phyloP scores from a whole-genome alignment of 202 grass and related monocot species.

The Eragrostis tef region DNA sequence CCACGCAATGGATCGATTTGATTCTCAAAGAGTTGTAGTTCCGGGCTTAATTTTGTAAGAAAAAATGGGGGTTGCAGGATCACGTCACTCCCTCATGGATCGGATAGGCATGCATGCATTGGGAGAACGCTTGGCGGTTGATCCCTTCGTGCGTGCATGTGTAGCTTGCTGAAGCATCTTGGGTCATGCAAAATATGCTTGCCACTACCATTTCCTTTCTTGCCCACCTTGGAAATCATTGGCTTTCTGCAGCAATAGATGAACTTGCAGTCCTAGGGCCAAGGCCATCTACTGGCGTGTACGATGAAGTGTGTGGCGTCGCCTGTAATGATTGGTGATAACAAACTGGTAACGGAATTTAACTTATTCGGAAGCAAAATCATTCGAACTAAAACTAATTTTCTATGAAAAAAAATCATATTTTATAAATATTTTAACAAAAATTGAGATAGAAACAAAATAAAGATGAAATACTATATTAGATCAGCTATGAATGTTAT shows the following conservation, averaged over 20 bases:
- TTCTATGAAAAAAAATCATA: too few relatives aligned
- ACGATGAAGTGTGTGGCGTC: constrained; percentile 1
- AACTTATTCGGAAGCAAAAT: not conserved
- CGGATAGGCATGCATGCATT: not conserved
- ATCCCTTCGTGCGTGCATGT: not conserved
- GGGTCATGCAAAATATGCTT: constrained; percentile 45
- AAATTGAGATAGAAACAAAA: not conserved
- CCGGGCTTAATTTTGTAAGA: not conserved
- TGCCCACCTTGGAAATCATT: constrained; percentile 17
- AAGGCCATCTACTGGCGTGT: constrained; percentile 27
- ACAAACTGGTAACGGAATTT: constrained; percentile 39
- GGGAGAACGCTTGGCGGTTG: not conserved
- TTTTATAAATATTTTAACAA: not conserved
- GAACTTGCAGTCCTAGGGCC: constrained; percentile 11
- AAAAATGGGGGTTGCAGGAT: not conserved
- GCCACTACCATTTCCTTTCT: constrained; percentile 29
- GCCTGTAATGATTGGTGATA: constrained; percentile 40
- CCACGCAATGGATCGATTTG: constrained; percentile 6
- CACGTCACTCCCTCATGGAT: not conserved
- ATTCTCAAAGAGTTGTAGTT: not conserved
- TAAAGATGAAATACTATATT: not conserved
- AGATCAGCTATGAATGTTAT: not conserved
- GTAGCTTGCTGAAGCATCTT: not conserved
- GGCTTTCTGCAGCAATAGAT: constrained; percentile 12
- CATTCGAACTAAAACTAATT: not conserved